A percentile compares a stretch with the other conserved stretches of the same genome.
Conservation (phyloP, 768 basidiomycete genomes). For the Stropharia rugosoannulata region DNA sequence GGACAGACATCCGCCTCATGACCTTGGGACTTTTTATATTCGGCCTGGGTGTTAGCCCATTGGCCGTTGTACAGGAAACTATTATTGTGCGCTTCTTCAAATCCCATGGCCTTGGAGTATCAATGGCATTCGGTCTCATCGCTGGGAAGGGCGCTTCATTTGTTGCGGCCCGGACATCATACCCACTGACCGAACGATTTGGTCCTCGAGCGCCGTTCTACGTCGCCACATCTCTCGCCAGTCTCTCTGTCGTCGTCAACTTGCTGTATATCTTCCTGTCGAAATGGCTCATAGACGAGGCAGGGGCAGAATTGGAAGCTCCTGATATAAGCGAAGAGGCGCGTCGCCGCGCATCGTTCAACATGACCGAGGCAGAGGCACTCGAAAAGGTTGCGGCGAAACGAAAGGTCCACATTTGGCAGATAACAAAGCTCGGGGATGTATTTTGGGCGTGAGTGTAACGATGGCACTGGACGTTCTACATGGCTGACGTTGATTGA, state of each 20-base stretch:
- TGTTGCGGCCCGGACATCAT: slow-evolving; percentile 69
- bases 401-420: slow-evolving; percentile 54
- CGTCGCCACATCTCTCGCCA: slow-evolving; percentile 61
- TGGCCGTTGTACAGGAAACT: slow-evolving; percentile 82
- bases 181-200: slow-evolving; percentile 68
- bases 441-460: slow-evolving; percentile 75
- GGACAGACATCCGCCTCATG: slow-evolving; percentile 64
- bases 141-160: slow-evolving; percentile 81
- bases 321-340: slow-evolving; percentile 60
- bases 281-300: slow-evolving; percentile 59
- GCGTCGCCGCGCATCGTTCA: slow-evolving; percentile 35
- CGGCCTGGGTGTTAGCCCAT: slow-evolving; percentile 75
- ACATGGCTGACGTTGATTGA: background rate
- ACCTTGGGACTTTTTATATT: slow-evolving; percentile 76
- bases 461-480: background rate
- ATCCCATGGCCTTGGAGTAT: slow-evolving; percentile 70
- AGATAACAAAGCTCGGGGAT: slow-evolving; percentile 69
- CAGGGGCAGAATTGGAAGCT: slow-evolving; percentile 65
- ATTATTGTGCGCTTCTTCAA: slow-evolving; percentile 84
- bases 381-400: slow-evolving; percentile 67
- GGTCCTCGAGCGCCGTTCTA: slow-evolving; percentile 77
- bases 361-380: slow-evolving; percentile 58
- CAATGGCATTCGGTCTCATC: slow-evolving; percentile 81
- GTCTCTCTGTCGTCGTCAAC: slow-evolving; percentile 67
- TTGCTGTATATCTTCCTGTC: slow-evolving; percentile 64